Evolutionary conservation across 2,329 filamentous ascomycete species (phyloP).

Genomic region (Ophiostoma sp.): DNA sequence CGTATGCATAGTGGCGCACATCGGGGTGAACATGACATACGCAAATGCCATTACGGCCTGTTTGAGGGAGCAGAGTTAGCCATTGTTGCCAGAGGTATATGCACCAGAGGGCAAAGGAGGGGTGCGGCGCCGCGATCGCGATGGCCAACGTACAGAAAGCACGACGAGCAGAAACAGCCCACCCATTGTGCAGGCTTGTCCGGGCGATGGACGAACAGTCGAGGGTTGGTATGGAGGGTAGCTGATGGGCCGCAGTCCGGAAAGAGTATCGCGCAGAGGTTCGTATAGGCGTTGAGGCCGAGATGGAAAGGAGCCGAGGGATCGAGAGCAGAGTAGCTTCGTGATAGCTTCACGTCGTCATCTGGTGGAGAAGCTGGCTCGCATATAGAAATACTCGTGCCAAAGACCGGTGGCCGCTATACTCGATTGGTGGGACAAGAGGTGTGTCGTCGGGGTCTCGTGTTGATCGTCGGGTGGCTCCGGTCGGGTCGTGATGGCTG

Average conservation of each 20-base stretch:
- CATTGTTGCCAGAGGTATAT: neutral
- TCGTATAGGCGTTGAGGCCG: neutral
- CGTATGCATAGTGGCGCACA: constrained; percentile 13
- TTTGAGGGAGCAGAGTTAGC: constrained; percentile 25
- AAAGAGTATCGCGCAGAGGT: neutral
- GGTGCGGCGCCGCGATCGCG: neutral
- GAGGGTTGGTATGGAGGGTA: neutral
- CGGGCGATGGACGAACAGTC: constrained; percentile 4
- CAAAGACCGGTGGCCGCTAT: neutral
- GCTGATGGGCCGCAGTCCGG: neutral
- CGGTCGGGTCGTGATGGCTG: neutral
- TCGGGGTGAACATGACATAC: constrained; percentile 36
- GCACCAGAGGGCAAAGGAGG: neutral
- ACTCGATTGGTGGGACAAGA: neutral
- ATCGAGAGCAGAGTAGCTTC: neutral
- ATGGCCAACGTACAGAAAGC: constrained; percentile 31
- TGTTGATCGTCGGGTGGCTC: neutral
- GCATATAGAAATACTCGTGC: constrained; percentile 6
- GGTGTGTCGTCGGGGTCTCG: neutral
- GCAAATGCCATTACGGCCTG: constrained; percentile 55
- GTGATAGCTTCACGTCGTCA: constrained; percentile 17
- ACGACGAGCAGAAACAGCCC: constrained; percentile 34
- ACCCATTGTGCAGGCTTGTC: constrained; percentile 30
- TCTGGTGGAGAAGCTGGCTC: constrained; percentile 13
- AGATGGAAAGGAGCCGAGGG: neutral